Percentiles rank a stretch among this genome's conserved stretches.
phyloP scores from a whole-genome alignment of 2,329 filamentous ascomycete species.

The Cordyceps fumosorosea region DNA sequence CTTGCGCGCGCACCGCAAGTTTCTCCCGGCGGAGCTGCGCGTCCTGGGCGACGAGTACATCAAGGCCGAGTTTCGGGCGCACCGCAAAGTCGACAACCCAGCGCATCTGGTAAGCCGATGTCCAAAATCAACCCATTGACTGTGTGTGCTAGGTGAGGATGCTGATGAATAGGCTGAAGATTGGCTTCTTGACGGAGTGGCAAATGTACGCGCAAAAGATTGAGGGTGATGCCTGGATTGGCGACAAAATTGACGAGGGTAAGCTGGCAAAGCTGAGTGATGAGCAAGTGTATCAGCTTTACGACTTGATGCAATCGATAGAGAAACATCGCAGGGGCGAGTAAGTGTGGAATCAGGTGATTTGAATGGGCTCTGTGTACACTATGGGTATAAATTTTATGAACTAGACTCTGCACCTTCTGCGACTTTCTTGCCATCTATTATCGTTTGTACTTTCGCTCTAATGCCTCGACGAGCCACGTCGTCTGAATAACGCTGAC shows the following conservation, averaged over 20 bases:
- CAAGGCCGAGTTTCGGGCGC: constrained; percentile 84
- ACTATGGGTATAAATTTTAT: not conserved
- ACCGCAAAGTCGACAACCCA: constrained; percentile 79
- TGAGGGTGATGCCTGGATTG: constrained; percentile 80
- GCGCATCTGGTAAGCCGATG: constrained; percentile 67
- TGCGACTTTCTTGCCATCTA: not conserved
- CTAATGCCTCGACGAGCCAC: constrained; percentile 50
- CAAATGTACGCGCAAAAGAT: constrained; percentile 89
- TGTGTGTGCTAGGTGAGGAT: too few species aligned
- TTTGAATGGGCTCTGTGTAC: not conserved
- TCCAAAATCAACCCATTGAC: too few species aligned
- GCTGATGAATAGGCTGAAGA: constrained; percentile 41
- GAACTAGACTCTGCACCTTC: not conserved
- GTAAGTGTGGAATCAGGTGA: constrained; percentile 15
- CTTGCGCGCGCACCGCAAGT: constrained; percentile 76
- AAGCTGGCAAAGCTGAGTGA: constrained; percentile 96
- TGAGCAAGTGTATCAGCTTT: constrained; percentile 87
- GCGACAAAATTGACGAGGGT: constrained; percentile 71
- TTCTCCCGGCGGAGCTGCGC: constrained; percentile 67
- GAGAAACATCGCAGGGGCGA: constrained; percentile 29
- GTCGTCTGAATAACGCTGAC: constrained; percentile 54
- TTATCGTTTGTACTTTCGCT: constrained; percentile 22
- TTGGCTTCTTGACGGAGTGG: constrained; percentile 95
- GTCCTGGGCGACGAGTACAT: constrained; percentile 87
- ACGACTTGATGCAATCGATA: constrained; percentile 88